phyloP scores from a whole-genome alignment of 345 rosid genomes.

The Populus ilicifolia region DNA sequence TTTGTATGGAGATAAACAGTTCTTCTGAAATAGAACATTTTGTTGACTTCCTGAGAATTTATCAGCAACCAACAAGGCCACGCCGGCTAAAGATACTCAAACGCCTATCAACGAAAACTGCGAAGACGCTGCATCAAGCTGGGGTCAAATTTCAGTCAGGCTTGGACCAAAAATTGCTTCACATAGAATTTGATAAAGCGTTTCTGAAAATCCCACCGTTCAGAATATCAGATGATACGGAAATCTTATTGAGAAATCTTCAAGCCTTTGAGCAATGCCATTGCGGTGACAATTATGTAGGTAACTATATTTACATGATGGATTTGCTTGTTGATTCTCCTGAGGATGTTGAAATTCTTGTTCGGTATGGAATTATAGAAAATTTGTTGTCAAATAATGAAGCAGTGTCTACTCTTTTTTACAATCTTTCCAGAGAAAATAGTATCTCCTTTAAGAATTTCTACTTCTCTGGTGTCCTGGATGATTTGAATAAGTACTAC shows the following conservation, averaged over 20 bases:
- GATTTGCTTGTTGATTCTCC: constrained; percentile 5
- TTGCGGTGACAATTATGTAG: not conserved
- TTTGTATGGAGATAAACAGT: no score
- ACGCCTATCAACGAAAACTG: not conserved
- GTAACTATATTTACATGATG: constrained; percentile 8
- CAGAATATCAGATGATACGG: not conserved
- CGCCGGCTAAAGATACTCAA: not conserved
- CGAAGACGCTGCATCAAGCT: constrained; percentile 5
- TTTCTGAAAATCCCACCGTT: constrained; percentile 12
- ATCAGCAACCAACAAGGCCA: not conserved
- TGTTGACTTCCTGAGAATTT: constrained; percentile 8
- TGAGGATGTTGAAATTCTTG: constrained; percentile 13
- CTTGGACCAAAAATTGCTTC: not conserved
- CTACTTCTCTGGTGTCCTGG: not conserved
- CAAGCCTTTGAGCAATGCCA: constrained; percentile 17
- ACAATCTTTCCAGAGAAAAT: not conserved
- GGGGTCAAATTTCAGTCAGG: constrained; percentile 6
- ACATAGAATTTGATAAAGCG: constrained; percentile 22
- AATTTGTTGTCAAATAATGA: not conserved
- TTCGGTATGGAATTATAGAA: not conserved
- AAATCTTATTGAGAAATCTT: constrained; percentile 12
- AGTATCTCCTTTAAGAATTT: not conserved
- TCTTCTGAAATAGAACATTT: constrained; percentile 1
- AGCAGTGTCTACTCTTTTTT: constrained; percentile 9
- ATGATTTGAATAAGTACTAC: constrained; percentile 4